Base-by-base conservation (phyloP, 2,329 filamentous ascomycete species). In the Talaromyces atroroseus region DNA sequence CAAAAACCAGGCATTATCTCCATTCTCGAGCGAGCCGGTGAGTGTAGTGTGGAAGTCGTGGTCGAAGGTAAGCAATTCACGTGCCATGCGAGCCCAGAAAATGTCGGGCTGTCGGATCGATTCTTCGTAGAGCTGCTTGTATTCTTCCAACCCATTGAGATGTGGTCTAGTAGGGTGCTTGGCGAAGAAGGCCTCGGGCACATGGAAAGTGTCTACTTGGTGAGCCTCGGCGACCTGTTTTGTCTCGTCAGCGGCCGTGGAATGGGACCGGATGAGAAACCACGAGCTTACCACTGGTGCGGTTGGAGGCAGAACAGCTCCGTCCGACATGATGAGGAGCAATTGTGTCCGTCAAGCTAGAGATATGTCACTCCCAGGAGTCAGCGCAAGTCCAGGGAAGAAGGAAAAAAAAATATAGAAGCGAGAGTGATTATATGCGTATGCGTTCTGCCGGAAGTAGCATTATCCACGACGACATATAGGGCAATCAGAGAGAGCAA, bases 1-100 rank as follows among this genome's bases (percentile, higher is more conserved):
- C 60, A 92, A 76, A 71, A 97, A 99, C 92, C 94, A 99, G 61
- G 91, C 89, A 68, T 82, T 87, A 77, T 99, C 92, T 65, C 94
- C 94, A 61, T 88, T 80, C 53, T 73, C 73, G 56, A 99, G 83
- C 29, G 84, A 85, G 59, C 94, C 94, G 58, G 81, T 83, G 72
- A 85, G 85, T 53, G 95, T 91, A 12, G 92, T 97, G 73, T 95
- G 78, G 76, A 99, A 99, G 70, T 97, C 92, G 63, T 82, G 83
- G 63, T 90, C 86, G 89, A 94, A 99, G 51, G 88, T 86, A 64
- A 99, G 82, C 54, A 96, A 84, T 67, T 97, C 91, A 62, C 91
- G 89, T 50, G 92, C 94, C 72, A 88, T 81, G 63, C 82, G 82
- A 60, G 81, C 91, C 92, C 92, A 99, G 80, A 97, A 99, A 73